Conservation (phyloP, 2,329 filamentous ascomycete genomes). For the Sporothrix dimorphospora region DNA sequence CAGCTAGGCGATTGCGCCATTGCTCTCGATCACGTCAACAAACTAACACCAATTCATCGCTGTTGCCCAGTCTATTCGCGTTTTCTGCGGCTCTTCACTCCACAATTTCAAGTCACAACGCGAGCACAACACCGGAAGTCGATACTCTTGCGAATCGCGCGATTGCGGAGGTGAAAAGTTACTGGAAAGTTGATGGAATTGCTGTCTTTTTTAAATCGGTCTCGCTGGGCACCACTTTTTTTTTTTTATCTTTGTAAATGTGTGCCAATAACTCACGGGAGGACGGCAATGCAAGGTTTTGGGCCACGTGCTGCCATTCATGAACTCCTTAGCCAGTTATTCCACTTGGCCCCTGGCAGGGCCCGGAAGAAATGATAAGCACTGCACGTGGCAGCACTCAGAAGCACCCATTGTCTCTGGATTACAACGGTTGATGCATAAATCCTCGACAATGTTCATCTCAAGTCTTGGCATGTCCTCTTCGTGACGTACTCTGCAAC, state of each 20-base stretch:
- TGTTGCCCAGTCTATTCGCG: not conserved
- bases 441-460: not conserved
- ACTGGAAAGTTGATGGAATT: too few relatives aligned
- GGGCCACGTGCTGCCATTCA: not conserved
- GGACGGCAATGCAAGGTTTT: too few relatives aligned
- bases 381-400: too few relatives aligned
- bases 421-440: not conserved
- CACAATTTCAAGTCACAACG: not conserved
- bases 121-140: too few relatives aligned
- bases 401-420: not conserved
- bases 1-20: slow-evolving; percentile 1
- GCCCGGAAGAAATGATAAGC: too few relatives aligned
- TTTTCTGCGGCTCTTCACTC: not conserved
- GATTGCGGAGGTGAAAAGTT: too few relatives aligned
- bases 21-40: slow-evolving; percentile 17
- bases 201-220: too few relatives aligned
- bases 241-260: too few relatives aligned
- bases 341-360: not conserved
- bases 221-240: too few relatives aligned
- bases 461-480: not conserved
- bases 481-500: not conserved
- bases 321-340: not conserved
- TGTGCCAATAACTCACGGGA: too few relatives aligned
- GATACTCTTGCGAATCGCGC: too few relatives aligned
- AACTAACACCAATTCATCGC: not conserved